Evolutionary conservation across 2,329 filamentous ascomycete species (phyloP).

Genomic region (Colletotrichum liriopes): DNA sequence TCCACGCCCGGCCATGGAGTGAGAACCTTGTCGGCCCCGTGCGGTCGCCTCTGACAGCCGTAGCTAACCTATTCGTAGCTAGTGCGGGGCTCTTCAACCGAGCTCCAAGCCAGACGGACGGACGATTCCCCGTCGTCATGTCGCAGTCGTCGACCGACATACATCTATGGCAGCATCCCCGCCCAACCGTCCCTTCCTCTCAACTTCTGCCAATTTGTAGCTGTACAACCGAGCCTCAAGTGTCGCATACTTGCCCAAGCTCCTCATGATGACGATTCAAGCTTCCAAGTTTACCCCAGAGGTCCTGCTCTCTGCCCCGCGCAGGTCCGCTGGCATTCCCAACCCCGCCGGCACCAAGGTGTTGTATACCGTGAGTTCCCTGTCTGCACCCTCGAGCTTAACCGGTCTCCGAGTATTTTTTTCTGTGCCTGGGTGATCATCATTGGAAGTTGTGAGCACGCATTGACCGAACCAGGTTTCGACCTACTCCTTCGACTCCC

Average conservation of each 20-base stretch:
- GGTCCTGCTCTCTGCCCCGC: conserved; percentile 82
- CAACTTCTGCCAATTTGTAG: not conserved
- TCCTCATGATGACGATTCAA: conserved; percentile 75
- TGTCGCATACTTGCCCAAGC: not conserved
- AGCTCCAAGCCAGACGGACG: conserved; percentile 35
- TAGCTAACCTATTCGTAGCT: conserved; percentile 38
- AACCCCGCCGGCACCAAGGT: conserved; percentile 75
- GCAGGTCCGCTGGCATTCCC: conserved; percentile 79
- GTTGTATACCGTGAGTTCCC: conserved; percentile 71
- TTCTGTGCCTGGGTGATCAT: not conserved
- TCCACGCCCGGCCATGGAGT: conserved; percentile 17
- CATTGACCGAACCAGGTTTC: conserved; percentile 64
- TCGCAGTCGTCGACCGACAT: conserved; percentile 18
- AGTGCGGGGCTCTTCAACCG: conserved; percentile 40
- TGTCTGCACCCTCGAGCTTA: not conserved
- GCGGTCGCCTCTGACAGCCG: conserved; percentile 26
- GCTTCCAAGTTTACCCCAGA: conserved; percentile 82
- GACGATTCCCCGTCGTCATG: conserved; percentile 9
- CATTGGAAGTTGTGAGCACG: not conserved
- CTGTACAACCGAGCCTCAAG: not conserved
- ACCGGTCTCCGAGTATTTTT: not conserved
- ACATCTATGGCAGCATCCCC: conserved; percentile 25
- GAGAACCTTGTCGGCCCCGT: conserved; percentile 38
- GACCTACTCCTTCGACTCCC: conserved; percentile 85
- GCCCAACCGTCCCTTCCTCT: not conserved